Conservation (phyloP, 2,329 filamentous ascomycete species). For the Penicillium sp. region DNA sequence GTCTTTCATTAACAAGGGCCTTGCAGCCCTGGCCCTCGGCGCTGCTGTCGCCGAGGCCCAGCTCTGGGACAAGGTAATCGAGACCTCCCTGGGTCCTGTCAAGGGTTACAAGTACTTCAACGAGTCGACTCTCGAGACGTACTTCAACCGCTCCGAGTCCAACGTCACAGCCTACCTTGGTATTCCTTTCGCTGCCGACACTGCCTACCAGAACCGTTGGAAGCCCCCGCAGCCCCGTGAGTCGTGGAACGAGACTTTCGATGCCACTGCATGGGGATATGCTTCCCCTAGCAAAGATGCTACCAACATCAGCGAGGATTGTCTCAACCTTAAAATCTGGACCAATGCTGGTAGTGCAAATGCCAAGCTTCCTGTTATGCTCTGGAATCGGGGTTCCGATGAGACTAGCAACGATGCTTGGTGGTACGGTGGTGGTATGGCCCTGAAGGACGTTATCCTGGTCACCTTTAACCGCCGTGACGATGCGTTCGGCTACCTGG, state of each 20-base stretch:
- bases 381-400: slow-evolving; percentile 32
- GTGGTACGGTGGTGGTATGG: slow-evolving; percentile 32
- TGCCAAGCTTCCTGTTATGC: slow-evolving; percentile 29
- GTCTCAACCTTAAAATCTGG: slow-evolving; percentile 35
- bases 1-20: slow-evolving; percentile 6
- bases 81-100: slow-evolving; percentile 19
- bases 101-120: slow-evolving; percentile 25
- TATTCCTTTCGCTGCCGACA: slow-evolving; percentile 27
- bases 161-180: slow-evolving; percentile 23
- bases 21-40: slow-evolving; percentile 9
- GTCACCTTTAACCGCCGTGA: slow-evolving; percentile 31
- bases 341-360: slow-evolving; percentile 21
- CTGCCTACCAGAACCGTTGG: slow-evolving; percentile 26
- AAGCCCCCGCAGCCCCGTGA: slow-evolving; percentile 22
- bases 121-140: slow-evolving; percentile 18
- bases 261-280: slow-evolving; percentile 18
- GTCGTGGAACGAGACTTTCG: slow-evolving; percentile 21
- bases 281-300: slow-evolving; percentile 15
- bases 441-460: slow-evolving; percentile 29
- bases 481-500: slow-evolving; percentile 30
- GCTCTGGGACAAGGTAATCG: slow-evolving; percentile 21
- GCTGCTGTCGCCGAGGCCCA: slow-evolving; percentile 16
- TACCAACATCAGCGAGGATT: slow-evolving; percentile 32
- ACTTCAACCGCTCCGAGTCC: slow-evolving; percentile 20
- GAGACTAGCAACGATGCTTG: slow-evolving; percentile 25